A percentile compares a stretch with the other conserved stretches of the same genome.
Conservation (phyloP, 2,329 filamentous ascomycete species). For the Cytospora chrysosperma region DNA sequence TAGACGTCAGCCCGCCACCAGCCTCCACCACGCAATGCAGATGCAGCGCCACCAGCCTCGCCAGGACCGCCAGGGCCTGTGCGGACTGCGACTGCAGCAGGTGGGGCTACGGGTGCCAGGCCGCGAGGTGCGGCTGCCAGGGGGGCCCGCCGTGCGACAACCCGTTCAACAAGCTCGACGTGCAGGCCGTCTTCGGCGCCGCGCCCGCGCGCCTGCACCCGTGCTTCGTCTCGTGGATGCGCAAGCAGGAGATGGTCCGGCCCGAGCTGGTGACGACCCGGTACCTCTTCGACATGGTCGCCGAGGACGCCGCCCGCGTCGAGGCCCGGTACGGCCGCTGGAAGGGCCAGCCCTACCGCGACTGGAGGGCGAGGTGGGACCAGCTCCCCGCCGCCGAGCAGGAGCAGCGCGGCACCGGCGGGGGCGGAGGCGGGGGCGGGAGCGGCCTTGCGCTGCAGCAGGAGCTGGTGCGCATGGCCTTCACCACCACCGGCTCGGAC, state of each 20-base stretch:
- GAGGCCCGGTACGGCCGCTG: not conserved
- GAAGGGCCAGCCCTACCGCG: conserved; percentile 2
- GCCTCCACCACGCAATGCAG: not conserved
- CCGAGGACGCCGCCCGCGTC: not conserved
- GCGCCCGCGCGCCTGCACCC: conserved; percentile 2
- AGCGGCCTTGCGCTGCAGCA: conserved; percentile 7
- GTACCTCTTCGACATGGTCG: conserved; percentile 4
- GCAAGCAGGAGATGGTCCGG: not conserved
- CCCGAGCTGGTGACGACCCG: not conserved
- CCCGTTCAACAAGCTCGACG: conserved; percentile 11
- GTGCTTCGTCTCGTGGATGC: conserved; percentile 18
- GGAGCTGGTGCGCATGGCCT: conserved; percentile 19
- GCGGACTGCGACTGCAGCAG: conserved; percentile 11
- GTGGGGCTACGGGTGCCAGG: not conserved
- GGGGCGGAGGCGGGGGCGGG: not conserved
- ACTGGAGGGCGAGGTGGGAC: conserved; percentile 19
- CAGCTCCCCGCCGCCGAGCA: not conserved
- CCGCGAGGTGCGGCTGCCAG: conserved; percentile 10
- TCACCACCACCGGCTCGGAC: not conserved
- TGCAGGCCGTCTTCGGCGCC: conserved; percentile 14
- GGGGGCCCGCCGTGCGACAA: conserved; percentile 3
- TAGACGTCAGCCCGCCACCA: not conserved
- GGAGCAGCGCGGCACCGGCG: not conserved
- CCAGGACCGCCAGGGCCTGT: not conserved
- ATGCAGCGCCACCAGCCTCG: not conserved